Base-by-base conservation (phyloP, 495 filamentous ascomycete species). In the Corynascus novoguineensis region DNA sequence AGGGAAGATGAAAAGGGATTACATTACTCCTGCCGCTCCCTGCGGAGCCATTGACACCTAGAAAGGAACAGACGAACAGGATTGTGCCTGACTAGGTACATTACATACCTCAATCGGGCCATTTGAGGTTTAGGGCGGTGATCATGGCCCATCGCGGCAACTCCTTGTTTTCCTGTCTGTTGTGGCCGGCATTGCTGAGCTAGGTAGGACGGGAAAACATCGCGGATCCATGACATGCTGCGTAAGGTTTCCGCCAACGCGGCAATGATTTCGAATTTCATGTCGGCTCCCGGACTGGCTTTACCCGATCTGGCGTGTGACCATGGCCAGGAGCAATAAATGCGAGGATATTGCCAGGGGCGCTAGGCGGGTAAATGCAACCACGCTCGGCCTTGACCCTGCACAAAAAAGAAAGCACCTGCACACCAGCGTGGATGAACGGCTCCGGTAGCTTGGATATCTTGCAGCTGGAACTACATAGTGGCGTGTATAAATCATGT, bases 271-370 rank as follows among this genome's bases (percentile, higher is more conserved):
- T 53, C 22, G 51, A 44, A 25, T 12, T 52, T 34, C 22, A 45
- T 34, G 21, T 25, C 49, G 28, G 37, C 51, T 49, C 22, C 49
- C 34, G 45, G 52, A 29, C 54, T 52, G 47, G 31, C 58, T 67
- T 69, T 69, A 69, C 50, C 67, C 67, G 67, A 65, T 69, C 67
- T 60, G 60, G 62, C 60, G 58, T 42, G 57, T n/a, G n/a, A n/a
- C n/a, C n/a, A n/a, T n/a, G n/a, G n/a, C 62, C 47, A 52, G 47
- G 32, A 32, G 57, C 40, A 68, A 64, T 64, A 59, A 66, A 68
- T 50, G 34, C 53, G 64, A 61, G 61, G 59, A 66, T 60, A 62
- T 63, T 64, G 46, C 47, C 41, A 29, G 21, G 21, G 50, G 52
- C 58, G 52, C 44, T 24, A 37, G 22, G 49, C 64, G 64, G 64